phyloP scores from a whole-genome alignment of 257 asterid genomes.

The Fraxinus quadrangulata region DNA sequence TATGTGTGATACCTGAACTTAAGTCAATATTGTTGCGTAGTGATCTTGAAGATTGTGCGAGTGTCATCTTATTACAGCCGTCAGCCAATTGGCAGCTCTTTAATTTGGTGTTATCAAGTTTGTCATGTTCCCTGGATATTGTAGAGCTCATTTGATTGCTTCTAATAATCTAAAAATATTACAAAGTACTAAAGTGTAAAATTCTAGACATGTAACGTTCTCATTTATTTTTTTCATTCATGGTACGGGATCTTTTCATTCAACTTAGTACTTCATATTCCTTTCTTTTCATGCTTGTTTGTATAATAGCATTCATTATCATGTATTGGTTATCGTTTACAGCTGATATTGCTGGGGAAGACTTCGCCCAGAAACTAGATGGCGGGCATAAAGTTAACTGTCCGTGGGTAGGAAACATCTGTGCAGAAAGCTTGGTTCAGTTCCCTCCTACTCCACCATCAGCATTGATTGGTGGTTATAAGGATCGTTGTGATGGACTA shows the following conservation, averaged over 20 bases:
- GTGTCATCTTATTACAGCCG: not conserved
- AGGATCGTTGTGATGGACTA: slow-evolving; percentile 96
- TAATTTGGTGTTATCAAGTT: slow-evolving; percentile 1
- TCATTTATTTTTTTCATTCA: not conserved
- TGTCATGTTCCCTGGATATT: slow-evolving; percentile 3
- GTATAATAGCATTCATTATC: slow-evolving; percentile 22
- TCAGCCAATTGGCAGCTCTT: not conserved
- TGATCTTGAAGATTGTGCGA: slow-evolving; percentile 1
- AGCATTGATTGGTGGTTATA: slow-evolving; percentile 95
- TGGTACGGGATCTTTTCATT: not conserved
- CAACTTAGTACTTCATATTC: slow-evolving; percentile 22
- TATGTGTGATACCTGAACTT: not conserved
- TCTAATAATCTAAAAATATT: slow-evolving; percentile 8
- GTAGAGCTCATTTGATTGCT: slow-evolving; percentile 6
- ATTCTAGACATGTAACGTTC: not conserved
- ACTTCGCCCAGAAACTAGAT: slow-evolving; percentile 72
- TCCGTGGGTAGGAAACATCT: slow-evolving; percentile 93
- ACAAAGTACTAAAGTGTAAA: not conserved
- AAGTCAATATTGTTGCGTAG: not conserved
- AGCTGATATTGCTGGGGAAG: slow-evolving; percentile 84
- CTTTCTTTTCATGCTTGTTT: slow-evolving; percentile 25
- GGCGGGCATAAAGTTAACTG: slow-evolving; percentile 76
- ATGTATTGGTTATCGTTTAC: slow-evolving; percentile 33
- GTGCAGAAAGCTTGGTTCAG: slow-evolving; percentile 96
- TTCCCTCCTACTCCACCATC: slow-evolving; percentile 99